Evolutionary conservation across 1,284 basidiomycete species (phyloP).

Genomic region (Ustilago trichophora): DNA sequence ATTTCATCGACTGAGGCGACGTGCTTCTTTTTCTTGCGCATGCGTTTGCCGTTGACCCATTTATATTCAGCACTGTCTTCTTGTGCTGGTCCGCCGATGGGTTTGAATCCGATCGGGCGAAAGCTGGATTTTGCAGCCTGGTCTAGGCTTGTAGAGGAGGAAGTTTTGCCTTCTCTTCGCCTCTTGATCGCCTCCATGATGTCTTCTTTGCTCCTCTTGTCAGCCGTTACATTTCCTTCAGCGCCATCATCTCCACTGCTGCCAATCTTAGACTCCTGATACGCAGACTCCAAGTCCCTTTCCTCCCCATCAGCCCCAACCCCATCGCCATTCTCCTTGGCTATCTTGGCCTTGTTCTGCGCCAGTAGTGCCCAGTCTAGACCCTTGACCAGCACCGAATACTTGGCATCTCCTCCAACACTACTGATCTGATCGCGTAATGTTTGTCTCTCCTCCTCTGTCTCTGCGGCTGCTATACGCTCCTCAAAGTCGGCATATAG

Average conservation of each 20-base stretch:
- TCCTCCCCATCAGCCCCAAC: slow-evolving; percentile 74
- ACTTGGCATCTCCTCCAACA: slow-evolving; percentile 85
- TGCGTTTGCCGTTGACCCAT: slow-evolving; percentile 65
- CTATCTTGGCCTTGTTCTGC: slow-evolving; percentile 76
- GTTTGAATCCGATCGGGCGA: slow-evolving; percentile 74
- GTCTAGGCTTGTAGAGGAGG: slow-evolving; percentile 69
- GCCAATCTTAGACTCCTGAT: slow-evolving; percentile 58
- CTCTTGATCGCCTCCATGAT: slow-evolving; percentile 78
- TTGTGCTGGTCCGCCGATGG: slow-evolving; percentile 72
- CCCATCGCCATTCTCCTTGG: slow-evolving; percentile 55
- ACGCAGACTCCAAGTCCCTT: slow-evolving; percentile 80
- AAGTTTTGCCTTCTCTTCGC: slow-evolving; percentile 68
- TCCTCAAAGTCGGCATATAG: slow-evolving; percentile 81
- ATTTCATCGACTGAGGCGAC: slow-evolving; percentile 8
- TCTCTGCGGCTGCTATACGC: slow-evolving; percentile 70
- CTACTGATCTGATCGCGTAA: slow-evolving; percentile 80
- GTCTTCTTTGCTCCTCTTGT: slow-evolving; percentile 71
- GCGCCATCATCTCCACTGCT: slow-evolving; percentile 57
- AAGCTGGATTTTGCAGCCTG: slow-evolving; percentile 71
- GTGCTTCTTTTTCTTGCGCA: slow-evolving; percentile 69
- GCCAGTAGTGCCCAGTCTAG: slow-evolving; percentile 85
- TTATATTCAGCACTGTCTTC: slow-evolving; percentile 67
- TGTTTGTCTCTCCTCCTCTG: slow-evolving; percentile 70
- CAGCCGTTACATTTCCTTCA: slow-evolving; percentile 1
- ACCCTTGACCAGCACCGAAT: slow-evolving; percentile 88